A percentile compares a stretch with the other conserved stretches of the same genome.
These are phyloP conservation scores for Thermothelomyces thermophilus DNA, from an alignment of 2,329 filamentous ascomycete genomes.

Conservation along the genomic window DNA sequence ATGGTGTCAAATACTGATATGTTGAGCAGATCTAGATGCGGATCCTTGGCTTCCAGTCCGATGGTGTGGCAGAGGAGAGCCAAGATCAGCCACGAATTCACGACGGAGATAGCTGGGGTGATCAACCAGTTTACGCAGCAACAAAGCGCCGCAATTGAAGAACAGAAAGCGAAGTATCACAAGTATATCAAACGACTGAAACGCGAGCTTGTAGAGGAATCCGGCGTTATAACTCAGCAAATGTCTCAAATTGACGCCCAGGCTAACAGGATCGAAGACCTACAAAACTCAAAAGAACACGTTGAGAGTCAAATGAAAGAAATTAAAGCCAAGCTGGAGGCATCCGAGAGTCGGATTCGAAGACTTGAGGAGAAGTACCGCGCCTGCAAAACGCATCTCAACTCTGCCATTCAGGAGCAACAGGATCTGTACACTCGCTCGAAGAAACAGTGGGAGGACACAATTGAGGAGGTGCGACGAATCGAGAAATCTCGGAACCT, in stretches of 20 bases:
- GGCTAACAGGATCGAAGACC: conserved; percentile 13
- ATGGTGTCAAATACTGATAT: background rate
- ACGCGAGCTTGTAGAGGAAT: conserved; percentile 6
- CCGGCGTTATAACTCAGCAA: background rate
- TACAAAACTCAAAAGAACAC: conserved; percentile 12
- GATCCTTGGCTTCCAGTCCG: conserved; percentile 13
- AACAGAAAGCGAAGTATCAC: conserved; percentile 18
- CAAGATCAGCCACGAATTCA: conserved; percentile 19
- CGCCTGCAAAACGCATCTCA: conserved; percentile 35
- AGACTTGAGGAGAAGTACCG: conserved; percentile 33
- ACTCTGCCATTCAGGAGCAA: conserved; percentile 41
- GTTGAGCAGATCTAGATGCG: conserved; percentile 5
- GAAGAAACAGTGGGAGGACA: conserved; percentile 30
- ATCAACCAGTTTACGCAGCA: conserved; percentile 21
- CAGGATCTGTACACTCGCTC: conserved; percentile 36
- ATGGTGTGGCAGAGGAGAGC: conserved; percentile 11
- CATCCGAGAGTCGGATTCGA: conserved; percentile 25
- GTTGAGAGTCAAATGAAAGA: conserved; percentile 18
- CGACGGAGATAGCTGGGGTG: conserved; percentile 14
- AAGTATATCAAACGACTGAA: conserved; percentile 20
- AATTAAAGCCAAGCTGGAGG: conserved; percentile 25
- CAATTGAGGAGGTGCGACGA: conserved; percentile 31
- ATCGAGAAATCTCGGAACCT: conserved; percentile 27
- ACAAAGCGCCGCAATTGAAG: conserved; percentile 15
- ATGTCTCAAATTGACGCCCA: conserved; percentile 11